Evolutionary conservation across 2,329 filamentous ascomycete species (phyloP), one percentile per base, ranked within the genome.

Genomic region (Microsporum canis): DNA sequence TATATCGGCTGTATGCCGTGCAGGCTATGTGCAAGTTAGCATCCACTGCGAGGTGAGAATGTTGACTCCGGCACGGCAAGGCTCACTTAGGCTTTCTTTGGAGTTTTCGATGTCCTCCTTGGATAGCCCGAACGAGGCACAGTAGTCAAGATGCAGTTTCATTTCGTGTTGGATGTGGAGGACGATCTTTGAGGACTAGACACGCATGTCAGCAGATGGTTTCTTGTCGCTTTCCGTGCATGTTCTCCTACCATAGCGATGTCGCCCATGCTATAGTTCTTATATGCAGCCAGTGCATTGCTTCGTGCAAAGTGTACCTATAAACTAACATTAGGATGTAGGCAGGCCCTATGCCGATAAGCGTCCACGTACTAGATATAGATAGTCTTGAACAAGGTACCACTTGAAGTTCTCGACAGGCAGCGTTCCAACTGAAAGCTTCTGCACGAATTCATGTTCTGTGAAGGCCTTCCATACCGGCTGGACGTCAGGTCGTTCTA

Each of bases 301-400:
- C 91, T 91, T 66, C 92, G 82, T 1, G 91, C 86, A 73, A 96
- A 97, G 69, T 96, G 91, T 55, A 88, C 81, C 87, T 91, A 58
- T 14, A 55, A 43, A 17, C 79, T 12, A 5, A 5, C 5, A 14
- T 57, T 31, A 57, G 41, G n/a, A 33, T 36, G 27, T 23, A 23
- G 17, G 17, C 17, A 23, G 17, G 17, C 17, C 17, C 17, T 23
- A 23, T n/a, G 31, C 27, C 23, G 3, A 5, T 5, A 2, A 5
- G 49, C 14, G 12, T 55, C 8, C 33, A 36, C 57, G 5, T 68
- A 94, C 88, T 49, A 96, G 77, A 69, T 94, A 97, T 3, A 96
- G 79, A 69, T 96, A 96, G 69, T 97, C 92, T 68, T 97, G 92
- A 7, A 94, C 81, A 61, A 97, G 83, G 71, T 96, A 97, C 43